Evolutionary conservation across 2,329 filamentous ascomycete species (phyloP), one percentile per base, ranked within the genome.

Genomic region (Paecilomyces variotii): DNA sequence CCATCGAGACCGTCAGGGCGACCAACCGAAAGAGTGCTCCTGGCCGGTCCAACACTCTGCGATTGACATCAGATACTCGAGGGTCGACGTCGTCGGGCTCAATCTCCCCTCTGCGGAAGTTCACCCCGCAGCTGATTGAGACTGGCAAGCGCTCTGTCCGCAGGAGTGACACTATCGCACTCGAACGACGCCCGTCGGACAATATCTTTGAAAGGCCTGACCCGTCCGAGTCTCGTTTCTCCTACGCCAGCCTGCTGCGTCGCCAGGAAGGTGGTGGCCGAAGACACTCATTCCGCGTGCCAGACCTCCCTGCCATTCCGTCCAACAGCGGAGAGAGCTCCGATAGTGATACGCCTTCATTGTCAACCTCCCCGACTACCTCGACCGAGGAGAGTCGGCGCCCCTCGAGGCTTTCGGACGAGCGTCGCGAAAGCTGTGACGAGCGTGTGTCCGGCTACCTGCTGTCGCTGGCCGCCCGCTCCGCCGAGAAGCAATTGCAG

Each of bases 41-140:
- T 24, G 19, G 45, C 45, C 10, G 24, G 52, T 32, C 32, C 27
- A 51, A 28, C 19, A 12, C 45, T 32, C 57, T 54, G 30, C 11
- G 27, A 3, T 26, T 59, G 19, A 54, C 57, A 28, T 53, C 53
- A 3, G n/a, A 39, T 27, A 34, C 27, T 25, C 4, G 5, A 27
- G 32, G 32, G 12, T 55, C 25, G 34, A 10, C 6, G 6, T 9
- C 27, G 56, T 32, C 30, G 2, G 30, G 7, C 30, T 55, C 9
- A 56, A 45, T 19, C 56, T 59, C 50, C 57, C 57, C 51, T 19
- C 53, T 26, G 3, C 77, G 80, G 50, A 82, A 74, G 60, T 96
- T 95, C 71, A 82, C 87, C 30, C 91, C 91, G 11, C 87, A 93
- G 67, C 79, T 96, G 57, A 87, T 96, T 61, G 90, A 93, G 73